Evolutionary conservation across 1,284 basidiomycete genomes (phyloP).

Genomic region (Cryptococcus hybrid): DNA sequence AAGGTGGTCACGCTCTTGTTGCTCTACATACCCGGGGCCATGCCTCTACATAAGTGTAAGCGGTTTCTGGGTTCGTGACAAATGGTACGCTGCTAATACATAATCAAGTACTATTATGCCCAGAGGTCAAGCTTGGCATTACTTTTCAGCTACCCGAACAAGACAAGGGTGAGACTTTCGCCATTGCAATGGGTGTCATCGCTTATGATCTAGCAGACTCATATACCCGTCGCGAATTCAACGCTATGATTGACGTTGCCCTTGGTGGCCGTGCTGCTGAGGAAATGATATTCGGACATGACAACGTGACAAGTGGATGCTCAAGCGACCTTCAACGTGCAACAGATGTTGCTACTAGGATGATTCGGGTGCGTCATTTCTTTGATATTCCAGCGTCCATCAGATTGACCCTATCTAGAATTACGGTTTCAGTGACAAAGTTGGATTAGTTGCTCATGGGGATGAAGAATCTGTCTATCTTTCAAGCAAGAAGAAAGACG

Average conservation of each 20-base stretch:
- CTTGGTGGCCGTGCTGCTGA: constrained; percentile 94
- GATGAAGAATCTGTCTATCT: constrained; percentile 67
- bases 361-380: constrained; percentile 72
- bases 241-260: constrained; percentile 71
- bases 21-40: constrained; percentile 85
- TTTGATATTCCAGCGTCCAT: not conserved
- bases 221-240: constrained; percentile 44
- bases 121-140: constrained; percentile 80
- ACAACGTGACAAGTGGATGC: constrained; percentile 87
- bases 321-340: constrained; percentile 79
- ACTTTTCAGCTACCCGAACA: constrained; percentile 83
- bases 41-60: constrained; percentile 86
- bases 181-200: not conserved
- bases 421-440: constrained; percentile 80
- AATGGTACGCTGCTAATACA: constrained; percentile 2
- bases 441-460: constrained; percentile 74
- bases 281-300: constrained; percentile 82
- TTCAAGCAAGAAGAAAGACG: constrained; percentile 69
- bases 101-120: constrained; percentile 72
- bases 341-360: constrained; percentile 73
- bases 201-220: constrained; percentile 36
- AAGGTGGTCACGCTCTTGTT: constrained; percentile 90
- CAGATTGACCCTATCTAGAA: constrained; percentile 34
- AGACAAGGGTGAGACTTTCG: constrained; percentile 55
- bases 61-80: not conserved